Conservation (phyloP, 75 land plant genomes). For the Pinus albicaulis region DNA sequence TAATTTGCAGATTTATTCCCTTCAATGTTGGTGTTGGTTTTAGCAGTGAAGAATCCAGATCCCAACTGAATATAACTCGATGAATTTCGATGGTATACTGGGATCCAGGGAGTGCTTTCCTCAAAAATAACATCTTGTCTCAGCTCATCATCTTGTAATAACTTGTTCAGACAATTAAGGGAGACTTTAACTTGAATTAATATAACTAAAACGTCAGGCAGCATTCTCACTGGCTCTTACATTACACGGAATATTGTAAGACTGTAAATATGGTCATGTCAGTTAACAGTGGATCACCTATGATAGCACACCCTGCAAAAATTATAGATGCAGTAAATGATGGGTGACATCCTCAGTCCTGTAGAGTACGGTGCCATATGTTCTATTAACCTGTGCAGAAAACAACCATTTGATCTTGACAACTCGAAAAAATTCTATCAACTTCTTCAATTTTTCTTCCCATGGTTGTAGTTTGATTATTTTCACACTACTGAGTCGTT, state of each 20-base stretch:
- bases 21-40: constrained; percentile 30
- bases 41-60: constrained; percentile 16
- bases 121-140: constrained; percentile 45
- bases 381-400: constrained; percentile 17
- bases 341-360: too few relatives aligned
- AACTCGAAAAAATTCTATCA: constrained; percentile 42
- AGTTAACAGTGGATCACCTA: constrained; percentile 63
- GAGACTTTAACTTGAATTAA: constrained; percentile 74
- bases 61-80: constrained; percentile 72
- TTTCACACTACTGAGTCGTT: constrained; percentile 30
- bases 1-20: constrained; percentile 44
- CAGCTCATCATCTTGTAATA: constrained; percentile 69
- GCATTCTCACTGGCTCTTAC: constrained; percentile 68
- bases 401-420: constrained; percentile 58
- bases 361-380: too few relatives aligned
- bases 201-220: constrained; percentile 63
- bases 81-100: constrained; percentile 51
- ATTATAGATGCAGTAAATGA: too few relatives aligned
- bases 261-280: constrained; percentile 76
- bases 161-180: constrained; percentile 55
- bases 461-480: too few relatives aligned
- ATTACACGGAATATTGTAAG: constrained; percentile 75
- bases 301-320: constrained; percentile 51
- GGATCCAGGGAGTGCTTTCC: constrained; percentile 30
- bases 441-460: too few relatives aligned